Evolutionary conservation across 202 grass and related monocot genomes (phyloP).

Genomic region (Musa balbisiana): DNA sequence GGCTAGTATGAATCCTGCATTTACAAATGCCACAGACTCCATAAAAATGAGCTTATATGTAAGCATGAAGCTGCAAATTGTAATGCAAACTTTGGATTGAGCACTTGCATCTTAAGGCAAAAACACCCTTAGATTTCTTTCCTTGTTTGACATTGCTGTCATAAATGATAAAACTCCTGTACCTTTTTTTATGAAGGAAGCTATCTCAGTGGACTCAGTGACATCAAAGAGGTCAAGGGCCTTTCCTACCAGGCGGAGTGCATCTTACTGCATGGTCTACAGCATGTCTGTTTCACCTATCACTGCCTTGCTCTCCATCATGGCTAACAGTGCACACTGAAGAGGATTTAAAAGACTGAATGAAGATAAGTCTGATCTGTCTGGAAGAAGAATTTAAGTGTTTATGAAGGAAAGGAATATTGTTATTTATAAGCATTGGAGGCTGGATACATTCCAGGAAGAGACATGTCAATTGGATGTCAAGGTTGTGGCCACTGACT

Average conservation of each 20-base stretch:
- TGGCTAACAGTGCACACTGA: neutral
- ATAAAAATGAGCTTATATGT: neutral
- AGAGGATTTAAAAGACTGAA: neutral
- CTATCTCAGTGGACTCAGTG: neutral
- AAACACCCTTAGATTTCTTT: neutral
- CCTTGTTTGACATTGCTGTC: neutral
- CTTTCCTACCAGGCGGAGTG: neutral
- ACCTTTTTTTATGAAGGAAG: constrained; percentile 3
- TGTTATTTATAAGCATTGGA: neutral
- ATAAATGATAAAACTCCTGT: neutral
- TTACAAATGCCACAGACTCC: no score
- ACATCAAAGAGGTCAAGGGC: constrained; percentile 12
- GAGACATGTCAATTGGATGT: neutral
- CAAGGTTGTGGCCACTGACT: neutral
- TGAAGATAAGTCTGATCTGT: neutral
- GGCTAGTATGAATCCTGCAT: no score
- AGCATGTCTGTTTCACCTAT: constrained; percentile 11
- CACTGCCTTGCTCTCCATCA: constrained; percentile 8
- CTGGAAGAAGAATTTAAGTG: neutral
- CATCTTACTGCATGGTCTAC: constrained; percentile 7
- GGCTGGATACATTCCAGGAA: neutral
- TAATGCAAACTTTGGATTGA: neutral
- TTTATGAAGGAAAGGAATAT: neutral
- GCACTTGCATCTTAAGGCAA: neutral
- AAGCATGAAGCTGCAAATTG: neutral